phyloP scores from a whole-genome alignment of 768 basidiomycete genomes.

The Leccinellum luteum region DNA sequence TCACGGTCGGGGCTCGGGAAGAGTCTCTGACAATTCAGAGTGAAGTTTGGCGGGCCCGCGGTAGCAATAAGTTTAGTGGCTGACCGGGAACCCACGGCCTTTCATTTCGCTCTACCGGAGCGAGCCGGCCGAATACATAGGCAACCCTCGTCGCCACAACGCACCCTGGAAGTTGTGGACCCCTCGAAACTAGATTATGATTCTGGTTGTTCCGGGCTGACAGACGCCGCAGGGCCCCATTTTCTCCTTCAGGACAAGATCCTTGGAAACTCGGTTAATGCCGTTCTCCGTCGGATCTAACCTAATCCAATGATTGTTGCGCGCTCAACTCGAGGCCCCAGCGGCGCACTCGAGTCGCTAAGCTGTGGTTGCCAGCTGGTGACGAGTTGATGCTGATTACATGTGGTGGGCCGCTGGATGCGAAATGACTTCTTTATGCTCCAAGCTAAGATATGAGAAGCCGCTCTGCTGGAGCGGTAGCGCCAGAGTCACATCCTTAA shows the following conservation, averaged over 20 bases:
- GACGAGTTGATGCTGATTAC: neutral
- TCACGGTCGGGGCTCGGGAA: neutral
- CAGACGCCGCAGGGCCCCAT: neutral
- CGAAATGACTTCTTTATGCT: conserved; percentile 3
- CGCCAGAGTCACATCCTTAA: neutral
- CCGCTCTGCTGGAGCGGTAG: neutral
- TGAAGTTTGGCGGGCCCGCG: neutral
- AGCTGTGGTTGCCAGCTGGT: neutral
- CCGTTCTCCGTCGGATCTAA: neutral
- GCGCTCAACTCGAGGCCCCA: no score
- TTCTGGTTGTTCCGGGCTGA: neutral
- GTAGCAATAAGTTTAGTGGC: conserved; percentile 7
- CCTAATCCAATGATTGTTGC: neutral
- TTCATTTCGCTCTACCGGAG: neutral
- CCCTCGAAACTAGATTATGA: conserved; percentile 5
- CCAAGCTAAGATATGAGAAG: neutral
- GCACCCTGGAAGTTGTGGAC: neutral
- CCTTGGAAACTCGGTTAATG: neutral
- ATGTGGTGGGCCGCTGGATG: conserved; percentile 15
- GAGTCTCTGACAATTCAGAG: neutral
- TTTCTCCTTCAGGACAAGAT: neutral
- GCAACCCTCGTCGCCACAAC: conserved; percentile 7
- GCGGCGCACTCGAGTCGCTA: neutral
- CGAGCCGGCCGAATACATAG: neutral
- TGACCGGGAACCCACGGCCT: neutral